Evolutionary conservation across 805 yeast genomes (phyloP).

Genomic region (Yarrowia porcina): DNA sequence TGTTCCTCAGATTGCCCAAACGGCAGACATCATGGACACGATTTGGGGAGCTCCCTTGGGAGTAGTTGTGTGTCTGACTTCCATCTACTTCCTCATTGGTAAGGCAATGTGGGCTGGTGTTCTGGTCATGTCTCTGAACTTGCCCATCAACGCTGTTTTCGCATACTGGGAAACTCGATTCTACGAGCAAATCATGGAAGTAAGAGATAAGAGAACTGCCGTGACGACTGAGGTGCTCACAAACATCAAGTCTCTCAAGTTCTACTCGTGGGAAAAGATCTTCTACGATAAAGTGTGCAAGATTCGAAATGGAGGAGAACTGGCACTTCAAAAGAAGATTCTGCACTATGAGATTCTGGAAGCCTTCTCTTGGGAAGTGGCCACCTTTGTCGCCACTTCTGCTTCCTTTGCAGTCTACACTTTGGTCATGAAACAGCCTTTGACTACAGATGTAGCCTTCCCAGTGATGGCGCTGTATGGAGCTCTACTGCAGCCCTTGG

Average conservation of each 20-base stretch:
- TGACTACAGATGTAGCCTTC: constrained; percentile 84
- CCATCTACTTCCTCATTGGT: constrained; percentile 72
- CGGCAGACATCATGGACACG: constrained; percentile 71
- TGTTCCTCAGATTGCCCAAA: constrained; percentile 80
- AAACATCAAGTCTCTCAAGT: constrained; percentile 84
- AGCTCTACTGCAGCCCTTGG: constrained; percentile 49
- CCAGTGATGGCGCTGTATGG: constrained; percentile 55
- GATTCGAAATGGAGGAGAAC: constrained; percentile 86
- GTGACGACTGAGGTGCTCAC: constrained; percentile 80
- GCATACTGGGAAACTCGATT: constrained; percentile 48
- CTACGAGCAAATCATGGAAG: constrained; percentile 69
- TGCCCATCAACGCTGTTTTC: constrained; percentile 72
- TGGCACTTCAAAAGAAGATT: constrained; percentile 68
- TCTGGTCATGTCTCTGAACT: constrained; percentile 64
- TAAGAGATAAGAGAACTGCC: constrained; percentile 89
- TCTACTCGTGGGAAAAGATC: constrained; percentile 95
- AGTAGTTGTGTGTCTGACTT: constrained; percentile 66
- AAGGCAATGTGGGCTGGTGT: constrained; percentile 96
- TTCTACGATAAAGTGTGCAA: constrained; percentile 66
- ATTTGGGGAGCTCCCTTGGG: constrained; percentile 95
- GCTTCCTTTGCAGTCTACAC: constrained; percentile 83
- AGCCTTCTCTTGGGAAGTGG: constrained; percentile 73
- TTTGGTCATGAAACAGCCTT: constrained; percentile 55
- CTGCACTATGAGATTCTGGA: constrained; percentile 61
- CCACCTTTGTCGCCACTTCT: constrained; percentile 87